Base-by-base conservation (phyloP, 2,329 filamentous ascomycete genomes). In the Paraconiothyrium brasiliense region DNA sequence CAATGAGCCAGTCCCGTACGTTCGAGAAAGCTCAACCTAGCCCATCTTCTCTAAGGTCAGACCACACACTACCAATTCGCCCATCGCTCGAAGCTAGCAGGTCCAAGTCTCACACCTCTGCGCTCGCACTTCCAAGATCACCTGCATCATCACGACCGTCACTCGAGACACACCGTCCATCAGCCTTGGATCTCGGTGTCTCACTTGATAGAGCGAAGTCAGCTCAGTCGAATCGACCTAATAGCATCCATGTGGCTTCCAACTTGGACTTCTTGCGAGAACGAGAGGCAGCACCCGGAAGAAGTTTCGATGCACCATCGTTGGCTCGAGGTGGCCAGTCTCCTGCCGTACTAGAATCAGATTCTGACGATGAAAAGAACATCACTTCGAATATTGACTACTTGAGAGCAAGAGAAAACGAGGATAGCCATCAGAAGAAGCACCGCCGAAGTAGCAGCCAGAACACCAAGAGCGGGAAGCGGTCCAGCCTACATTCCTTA, bases 361-460 rank as follows among this genome's bases (percentile, higher is more conserved):
- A 83, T 71, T 56, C 79, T 76, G 66, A 84, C 6, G 87, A 89
- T n/a, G 87, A 89, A 20, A 85, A 83, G 54, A 89, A 87, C 60
- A 92, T 95, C 65, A 82, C 89, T 62, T 94, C 92, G 2, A 93
- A 95, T 68, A 87, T 97, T 24, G 92, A 95, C 47, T 96, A 92
- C 71, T 82, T 97, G 20, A 89, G 92, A 44, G 89, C 88, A 1
- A 89, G 92, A 79, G 92, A 97, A 71, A 83, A 85, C 63, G 85
- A 76, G 11, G 70, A 84, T 82, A 88, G 62, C 8, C 79, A 83
- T 1, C 87, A 49, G 86, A 88, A 78, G 72, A 85, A 82, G 67
- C 82, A 87, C 60, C 83, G 87, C 37, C 78, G 82, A 41, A 87
- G 83, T 60, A 83, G 79, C 65, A 88, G 86, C 63, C 85, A 84